These are phyloP conservation scores for Ogataea salicorniae DNA, from an alignment of 805 yeast genomes.

Conservation along the genomic window DNA sequence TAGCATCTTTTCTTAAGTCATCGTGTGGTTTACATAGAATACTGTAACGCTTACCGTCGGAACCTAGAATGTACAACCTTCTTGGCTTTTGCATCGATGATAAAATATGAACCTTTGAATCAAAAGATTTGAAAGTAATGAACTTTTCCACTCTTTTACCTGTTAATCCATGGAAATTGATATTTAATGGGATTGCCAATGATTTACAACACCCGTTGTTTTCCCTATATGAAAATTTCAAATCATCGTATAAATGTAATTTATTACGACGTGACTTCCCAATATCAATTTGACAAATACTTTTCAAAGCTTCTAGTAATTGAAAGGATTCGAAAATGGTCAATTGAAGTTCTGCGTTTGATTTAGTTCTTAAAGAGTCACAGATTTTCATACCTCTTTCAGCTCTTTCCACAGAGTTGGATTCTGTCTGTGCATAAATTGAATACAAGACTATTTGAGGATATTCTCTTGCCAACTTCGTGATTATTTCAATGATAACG, in stretches of 20 bases:
- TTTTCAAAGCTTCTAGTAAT: constrained; percentile 38
- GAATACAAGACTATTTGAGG: constrained; percentile 88
- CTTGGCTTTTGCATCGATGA: constrained; percentile 85
- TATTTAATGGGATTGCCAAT: constrained; percentile 69
- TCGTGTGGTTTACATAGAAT: constrained; percentile 82
- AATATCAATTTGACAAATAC: constrained; percentile 37
- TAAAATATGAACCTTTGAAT: constrained; percentile 63
- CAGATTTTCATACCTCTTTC: constrained; percentile 42
- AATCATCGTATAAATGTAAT: constrained; percentile 37
- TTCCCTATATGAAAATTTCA: constrained; percentile 31
- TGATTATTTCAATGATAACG: constrained; percentile 53
- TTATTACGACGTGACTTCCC: constrained; percentile 31
- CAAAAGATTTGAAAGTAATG: constrained; percentile 59
- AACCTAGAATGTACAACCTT: constrained; percentile 67
- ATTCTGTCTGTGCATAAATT: constrained; percentile 62
- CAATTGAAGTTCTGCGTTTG: constrained; percentile 10
- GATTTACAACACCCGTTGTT: constrained; percentile 26
- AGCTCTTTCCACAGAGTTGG: constrained; percentile 44
- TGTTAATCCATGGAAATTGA: constrained; percentile 60
- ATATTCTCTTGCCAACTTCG: constrained; percentile 53
- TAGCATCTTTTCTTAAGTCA: constrained; percentile 92
- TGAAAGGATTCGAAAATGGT: constrained; percentile 27
- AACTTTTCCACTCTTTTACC: constrained; percentile 31
- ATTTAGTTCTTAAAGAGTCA: constrained; percentile 25
- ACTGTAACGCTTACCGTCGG: constrained; percentile 68